These are phyloP conservation scores for Nakazawaea wickerhamii DNA, from an alignment of 805 yeast genomes.

Conservation along the genomic window DNA sequence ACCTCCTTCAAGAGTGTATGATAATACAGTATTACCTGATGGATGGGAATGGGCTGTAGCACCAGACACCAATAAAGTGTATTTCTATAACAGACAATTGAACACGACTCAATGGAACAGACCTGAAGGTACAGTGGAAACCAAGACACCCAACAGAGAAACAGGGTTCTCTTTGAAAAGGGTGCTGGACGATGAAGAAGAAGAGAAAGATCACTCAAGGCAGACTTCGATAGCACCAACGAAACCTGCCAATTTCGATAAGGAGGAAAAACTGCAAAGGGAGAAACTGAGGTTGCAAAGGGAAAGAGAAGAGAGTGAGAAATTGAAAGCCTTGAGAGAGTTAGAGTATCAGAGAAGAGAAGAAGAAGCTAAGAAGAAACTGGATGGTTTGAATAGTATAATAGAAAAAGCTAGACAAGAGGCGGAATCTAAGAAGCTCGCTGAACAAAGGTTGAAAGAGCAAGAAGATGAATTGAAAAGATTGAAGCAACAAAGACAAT, in stretches of 20 bases:
- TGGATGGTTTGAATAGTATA: slow-evolving; percentile 7
- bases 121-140: slow-evolving; percentile 31
- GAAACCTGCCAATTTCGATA: slow-evolving; percentile 2
- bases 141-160: neutral
- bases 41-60: slow-evolving; percentile 65
- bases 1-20: slow-evolving; percentile 13
- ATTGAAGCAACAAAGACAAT: slow-evolving; percentile 26
- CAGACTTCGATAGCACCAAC: neutral
- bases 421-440: slow-evolving; percentile 12
- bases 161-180: slow-evolving; percentile 10
- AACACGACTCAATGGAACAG: slow-evolving; percentile 54
- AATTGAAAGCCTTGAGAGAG: slow-evolving; percentile 28
- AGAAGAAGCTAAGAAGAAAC: slow-evolving; percentile 9
- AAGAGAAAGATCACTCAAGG: neutral
- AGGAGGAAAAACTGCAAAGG: slow-evolving; percentile 6
- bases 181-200: slow-evolving; percentile 9
- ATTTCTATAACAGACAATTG: slow-evolving; percentile 49
- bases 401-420: slow-evolving; percentile 8
- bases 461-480: slow-evolving; percentile 12
- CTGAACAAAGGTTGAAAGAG: slow-evolving; percentile 16
- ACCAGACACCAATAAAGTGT: slow-evolving; percentile 35
- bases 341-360: slow-evolving; percentile 32
- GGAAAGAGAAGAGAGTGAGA: slow-evolving; percentile 15
- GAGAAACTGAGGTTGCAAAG: slow-evolving; percentile 6
- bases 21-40: slow-evolving; percentile 40